Conservation (phyloP, 257 asterid species). For the Gentiana dahurica region DNA sequence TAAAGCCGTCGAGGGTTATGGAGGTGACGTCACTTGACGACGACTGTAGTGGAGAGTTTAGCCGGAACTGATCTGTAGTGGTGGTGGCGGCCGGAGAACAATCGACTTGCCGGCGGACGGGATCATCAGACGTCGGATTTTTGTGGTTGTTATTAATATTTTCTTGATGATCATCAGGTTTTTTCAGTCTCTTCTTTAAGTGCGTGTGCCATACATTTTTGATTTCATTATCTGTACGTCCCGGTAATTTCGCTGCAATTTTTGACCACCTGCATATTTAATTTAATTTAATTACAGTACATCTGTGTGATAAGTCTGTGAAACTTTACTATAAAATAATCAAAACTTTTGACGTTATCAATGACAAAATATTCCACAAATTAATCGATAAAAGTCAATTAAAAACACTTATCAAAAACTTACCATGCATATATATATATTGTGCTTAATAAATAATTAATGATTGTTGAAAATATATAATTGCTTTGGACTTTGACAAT, state of each 20-base stretch:
- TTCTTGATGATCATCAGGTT: neutral
- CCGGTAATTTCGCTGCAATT: conserved; percentile 22
- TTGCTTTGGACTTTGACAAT: too few relatives aligned
- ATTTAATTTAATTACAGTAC: neutral
- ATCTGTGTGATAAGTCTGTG: neutral
- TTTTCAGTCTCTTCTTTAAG: conserved; percentile 15
- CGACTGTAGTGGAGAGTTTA: conserved; percentile 3
- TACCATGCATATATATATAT: neutral
- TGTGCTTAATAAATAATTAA: neutral
- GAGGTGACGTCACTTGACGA: neutral
- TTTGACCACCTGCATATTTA: conserved; percentile 22
- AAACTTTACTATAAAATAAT: neutral
- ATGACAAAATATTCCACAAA: neutral
- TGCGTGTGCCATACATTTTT: conserved; percentile 30
- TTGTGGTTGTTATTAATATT: neutral
- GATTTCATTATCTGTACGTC: conserved; percentile 32
- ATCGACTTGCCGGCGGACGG: neutral
- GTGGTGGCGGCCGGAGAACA: neutral
- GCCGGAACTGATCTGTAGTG: neutral
- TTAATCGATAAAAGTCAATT: neutral
- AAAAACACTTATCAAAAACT: too few relatives aligned
- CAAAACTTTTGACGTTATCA: too few relatives aligned
- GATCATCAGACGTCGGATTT: neutral
- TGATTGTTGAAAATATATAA: too few relatives aligned
- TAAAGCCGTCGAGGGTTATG: neutral